Base-by-base conservation (phyloP, 495 filamentous ascomycete species). In the Trichocladium uniseriatum region DNA sequence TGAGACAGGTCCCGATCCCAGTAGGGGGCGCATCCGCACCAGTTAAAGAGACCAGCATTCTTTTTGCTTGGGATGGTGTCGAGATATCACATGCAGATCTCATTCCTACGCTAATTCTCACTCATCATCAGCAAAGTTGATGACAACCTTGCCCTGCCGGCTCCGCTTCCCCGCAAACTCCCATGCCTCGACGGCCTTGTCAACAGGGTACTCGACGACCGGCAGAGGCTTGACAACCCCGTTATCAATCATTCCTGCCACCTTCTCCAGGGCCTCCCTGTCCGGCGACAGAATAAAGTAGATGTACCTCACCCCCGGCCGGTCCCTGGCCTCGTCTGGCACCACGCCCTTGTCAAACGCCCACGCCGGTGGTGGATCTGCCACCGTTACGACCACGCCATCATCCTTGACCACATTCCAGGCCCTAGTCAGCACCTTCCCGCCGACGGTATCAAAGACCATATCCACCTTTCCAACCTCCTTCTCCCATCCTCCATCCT, bases 261-360 rank as follows among this genome's bases (percentile, higher is more conserved):
- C 63, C 48, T 71, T 57, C 41, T 54, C 58, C 50, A 80, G 54
- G 28, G 77, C 68, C 27, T 52, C 48, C 20, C 72, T 59, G 47
- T 62, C 61, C 1, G 73, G 64, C 21, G 65, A 41, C 61, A 79
- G 70, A 22, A 81, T 66, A 35, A 79, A 79, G 43, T 75, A 81
- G 2, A 61, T 19, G 37, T 68, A 68, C 35, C 55, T 65, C 18
- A 79, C 66, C 15, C 53, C 57, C 6, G 52, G 52, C 15, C 49
- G 24, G 13, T 58, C 56, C 22, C 38, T 46, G 32, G 57, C 14
- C 36, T 50, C 61, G 24, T 35, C 48, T 2, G 72, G 73, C n/a
- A 58, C 58, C 24, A 14, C 40, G 3, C 41, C 56, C 41, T 54
- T 45, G 35, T 37, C 43, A 7, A 41, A 45, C 1, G 48, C 52